Evolutionary conservation across 2,329 filamentous ascomycete species (phyloP).

Genomic region (Talaromyces funiculosus): DNA sequence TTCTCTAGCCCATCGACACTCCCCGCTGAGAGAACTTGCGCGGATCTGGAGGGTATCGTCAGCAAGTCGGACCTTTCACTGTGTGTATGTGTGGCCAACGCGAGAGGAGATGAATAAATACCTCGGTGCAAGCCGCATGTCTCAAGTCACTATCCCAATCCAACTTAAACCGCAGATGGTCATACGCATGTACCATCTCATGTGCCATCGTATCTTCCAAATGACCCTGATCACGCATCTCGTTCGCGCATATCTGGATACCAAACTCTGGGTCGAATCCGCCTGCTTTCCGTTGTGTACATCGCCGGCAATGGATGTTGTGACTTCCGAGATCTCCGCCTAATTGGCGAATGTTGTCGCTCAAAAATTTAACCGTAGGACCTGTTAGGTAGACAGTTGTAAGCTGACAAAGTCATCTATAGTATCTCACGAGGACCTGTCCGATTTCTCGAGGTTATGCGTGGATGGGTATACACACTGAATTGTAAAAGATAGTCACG

Average conservation of each 20-base stretch:
- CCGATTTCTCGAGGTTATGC: background rate
- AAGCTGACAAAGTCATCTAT: slow-evolving; percentile 8
- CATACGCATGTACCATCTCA: slow-evolving; percentile 97
- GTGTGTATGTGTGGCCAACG: background rate
- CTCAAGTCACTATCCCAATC: slow-evolving; percentile 73
- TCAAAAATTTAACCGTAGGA: slow-evolving; percentile 80
- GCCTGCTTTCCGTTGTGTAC: slow-evolving; percentile 65
- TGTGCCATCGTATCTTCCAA: slow-evolving; percentile 92
- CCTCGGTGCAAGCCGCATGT: slow-evolving; percentile 92
- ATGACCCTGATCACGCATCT: slow-evolving; percentile 71
- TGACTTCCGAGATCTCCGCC: slow-evolving; percentile 66
- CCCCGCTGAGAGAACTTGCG: slow-evolving; percentile 84
- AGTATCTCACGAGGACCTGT: background rate
- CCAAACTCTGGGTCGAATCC: slow-evolving; percentile 84
- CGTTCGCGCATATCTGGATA: slow-evolving; percentile 88
- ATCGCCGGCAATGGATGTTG: slow-evolving; percentile 80
- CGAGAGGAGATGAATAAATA: slow-evolving; percentile 31
- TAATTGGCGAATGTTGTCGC: slow-evolving; percentile 70
- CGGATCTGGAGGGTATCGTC: slow-evolving; percentile 59
- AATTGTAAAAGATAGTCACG: slow-evolving; percentile 79
- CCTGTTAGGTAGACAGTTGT: slow-evolving; percentile 32
- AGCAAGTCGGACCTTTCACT: background rate
- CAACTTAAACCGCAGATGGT: slow-evolving; percentile 85
- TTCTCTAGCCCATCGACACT: slow-evolving; percentile 86
- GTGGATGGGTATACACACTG: slow-evolving; percentile 39